phyloP scores from a whole-genome alignment of 1,139 yeast species.

The Candida dubliniensis region DNA sequence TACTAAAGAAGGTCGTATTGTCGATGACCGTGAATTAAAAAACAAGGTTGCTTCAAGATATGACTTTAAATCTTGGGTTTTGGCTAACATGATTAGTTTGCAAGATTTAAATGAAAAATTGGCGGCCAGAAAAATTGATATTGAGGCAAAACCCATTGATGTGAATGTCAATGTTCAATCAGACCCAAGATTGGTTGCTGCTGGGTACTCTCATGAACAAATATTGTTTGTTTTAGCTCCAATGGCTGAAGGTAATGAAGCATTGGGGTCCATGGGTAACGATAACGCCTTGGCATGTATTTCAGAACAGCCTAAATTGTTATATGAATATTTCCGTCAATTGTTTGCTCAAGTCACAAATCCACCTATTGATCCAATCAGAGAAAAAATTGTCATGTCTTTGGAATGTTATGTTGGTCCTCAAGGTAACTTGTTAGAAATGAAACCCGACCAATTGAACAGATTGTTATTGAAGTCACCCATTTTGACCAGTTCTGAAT shows the following conservation, averaged over 20 bases:
- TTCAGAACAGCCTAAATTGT: conserved; percentile 86
- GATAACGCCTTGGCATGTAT: conserved; percentile 96
- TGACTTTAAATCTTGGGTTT: conserved; percentile 92
- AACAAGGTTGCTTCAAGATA: conserved; percentile 75
- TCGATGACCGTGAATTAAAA: conserved; percentile 89
- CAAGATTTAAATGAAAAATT: conserved; percentile 69
- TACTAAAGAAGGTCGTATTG: conserved; percentile 88
- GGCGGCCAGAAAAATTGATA: conserved; percentile 44
- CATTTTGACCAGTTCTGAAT: conserved; percentile 69
- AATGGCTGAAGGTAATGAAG: conserved; percentile 96
- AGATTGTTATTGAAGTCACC: conserved; percentile 83
- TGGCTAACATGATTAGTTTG: conserved; percentile 81
- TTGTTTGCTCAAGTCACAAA: conserved; percentile 97
- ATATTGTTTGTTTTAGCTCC: conserved; percentile 81
- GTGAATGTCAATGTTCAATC: conserved; percentile 54
- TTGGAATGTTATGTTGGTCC: conserved; percentile 97
- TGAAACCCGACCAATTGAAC: conserved; percentile 90
- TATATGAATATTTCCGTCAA: conserved; percentile 94
- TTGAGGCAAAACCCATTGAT: conserved; percentile 24
- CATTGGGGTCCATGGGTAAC: conserved; percentile 98
- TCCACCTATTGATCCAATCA: conserved; percentile 97
- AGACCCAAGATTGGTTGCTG: conserved; percentile 82
- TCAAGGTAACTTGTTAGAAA: conserved; percentile 91
- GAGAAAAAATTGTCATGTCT: conserved; percentile 96
- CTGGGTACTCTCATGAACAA: conserved; percentile 93